Conservation (phyloP, 78 protist species). For the Chrysochromulina tobinii region DNA sequence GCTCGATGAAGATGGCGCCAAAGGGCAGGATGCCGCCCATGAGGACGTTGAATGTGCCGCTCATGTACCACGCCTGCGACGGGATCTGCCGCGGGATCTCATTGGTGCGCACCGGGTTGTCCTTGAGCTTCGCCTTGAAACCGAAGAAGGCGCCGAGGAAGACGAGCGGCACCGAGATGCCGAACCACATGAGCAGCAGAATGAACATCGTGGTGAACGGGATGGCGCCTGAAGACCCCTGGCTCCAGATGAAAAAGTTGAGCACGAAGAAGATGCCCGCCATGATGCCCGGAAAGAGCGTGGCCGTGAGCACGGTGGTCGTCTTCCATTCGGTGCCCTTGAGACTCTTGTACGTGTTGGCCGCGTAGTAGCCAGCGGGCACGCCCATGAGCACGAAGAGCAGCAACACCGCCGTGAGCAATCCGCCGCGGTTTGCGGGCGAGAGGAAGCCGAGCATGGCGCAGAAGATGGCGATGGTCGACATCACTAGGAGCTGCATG, state of each 20-base stretch:
- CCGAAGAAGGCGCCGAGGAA: conserved; percentile 91
- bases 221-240: conserved; percentile 53
- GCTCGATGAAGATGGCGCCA: conserved; percentile 74
- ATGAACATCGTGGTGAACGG: conserved; percentile 68
- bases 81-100: conserved; percentile 54
- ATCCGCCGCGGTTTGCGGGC: conserved; percentile 91
- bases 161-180: conserved; percentile 91
- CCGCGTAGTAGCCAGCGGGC: conserved; percentile 23
- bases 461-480: conserved; percentile 35
- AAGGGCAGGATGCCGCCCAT: conserved; percentile 71
- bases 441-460: conserved; percentile 93
- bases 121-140: conserved; percentile 18
- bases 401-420: conserved; percentile 79
- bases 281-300: conserved; percentile 64
- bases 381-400: conserved; percentile 89
- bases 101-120: not conserved
- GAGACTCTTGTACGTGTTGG: conserved; percentile 73
- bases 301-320: conserved; percentile 65
- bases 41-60: not conserved
- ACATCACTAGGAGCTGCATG: conserved; percentile 15
- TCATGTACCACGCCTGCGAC: conserved; percentile 45
- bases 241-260: conserved; percentile 25
- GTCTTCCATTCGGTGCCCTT: conserved; percentile 84
- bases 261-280: conserved; percentile 60
- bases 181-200: conserved; percentile 84